These are phyloP conservation scores for Leishmania aethiopica DNA, from an alignment of 208 protist genomes.

Conservation along the genomic window DNA sequence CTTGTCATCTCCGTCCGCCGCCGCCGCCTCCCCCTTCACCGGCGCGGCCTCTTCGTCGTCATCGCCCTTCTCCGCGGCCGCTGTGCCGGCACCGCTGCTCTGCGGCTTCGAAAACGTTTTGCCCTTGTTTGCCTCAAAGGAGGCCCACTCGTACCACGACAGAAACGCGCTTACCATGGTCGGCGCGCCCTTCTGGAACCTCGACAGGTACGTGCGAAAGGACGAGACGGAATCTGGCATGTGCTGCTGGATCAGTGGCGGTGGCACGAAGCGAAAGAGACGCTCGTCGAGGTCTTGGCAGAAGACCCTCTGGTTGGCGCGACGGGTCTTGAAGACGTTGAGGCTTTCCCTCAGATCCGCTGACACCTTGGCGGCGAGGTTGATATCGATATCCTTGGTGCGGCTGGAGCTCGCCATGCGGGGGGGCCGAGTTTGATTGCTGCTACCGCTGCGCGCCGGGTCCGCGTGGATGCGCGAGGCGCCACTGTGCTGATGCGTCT, in stretches of 20 bases:
- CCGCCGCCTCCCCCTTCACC: slow-evolving; percentile 27
- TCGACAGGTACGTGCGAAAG: slow-evolving; percentile 73
- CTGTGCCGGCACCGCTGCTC: neutral
- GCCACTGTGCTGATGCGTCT: slow-evolving; percentile 11
- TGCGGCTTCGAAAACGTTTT: slow-evolving; percentile 38
- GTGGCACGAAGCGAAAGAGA: slow-evolving; percentile 77
- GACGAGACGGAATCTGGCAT: slow-evolving; percentile 60
- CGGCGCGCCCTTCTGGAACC: slow-evolving; percentile 64
- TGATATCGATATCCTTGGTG: slow-evolving; percentile 73
- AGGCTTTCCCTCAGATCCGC: slow-evolving; percentile 73
- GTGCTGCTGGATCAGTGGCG: slow-evolving; percentile 79
- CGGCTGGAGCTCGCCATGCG: slow-evolving; percentile 39
- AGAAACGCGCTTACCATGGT: slow-evolving; percentile 66
- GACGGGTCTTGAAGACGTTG: slow-evolving; percentile 56
- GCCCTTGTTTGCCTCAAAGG: slow-evolving; percentile 64
- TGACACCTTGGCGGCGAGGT: slow-evolving; percentile 79
- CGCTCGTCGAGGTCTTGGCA: slow-evolving; percentile 54
- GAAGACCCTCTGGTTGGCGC: slow-evolving; percentile 48
- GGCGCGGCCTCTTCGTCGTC: slow-evolving; percentile 14
- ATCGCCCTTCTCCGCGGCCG: slow-evolving; percentile 19
- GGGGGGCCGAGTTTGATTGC: neutral
- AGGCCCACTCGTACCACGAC: slow-evolving; percentile 88
- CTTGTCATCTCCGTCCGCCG: slow-evolving; percentile 1
- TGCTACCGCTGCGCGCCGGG: neutral
- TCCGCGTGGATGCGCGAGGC: neutral